Evolutionary conservation across 2,329 filamentous ascomycete species (phyloP).

Genomic region (Cryphonectria carpinicola): DNA sequence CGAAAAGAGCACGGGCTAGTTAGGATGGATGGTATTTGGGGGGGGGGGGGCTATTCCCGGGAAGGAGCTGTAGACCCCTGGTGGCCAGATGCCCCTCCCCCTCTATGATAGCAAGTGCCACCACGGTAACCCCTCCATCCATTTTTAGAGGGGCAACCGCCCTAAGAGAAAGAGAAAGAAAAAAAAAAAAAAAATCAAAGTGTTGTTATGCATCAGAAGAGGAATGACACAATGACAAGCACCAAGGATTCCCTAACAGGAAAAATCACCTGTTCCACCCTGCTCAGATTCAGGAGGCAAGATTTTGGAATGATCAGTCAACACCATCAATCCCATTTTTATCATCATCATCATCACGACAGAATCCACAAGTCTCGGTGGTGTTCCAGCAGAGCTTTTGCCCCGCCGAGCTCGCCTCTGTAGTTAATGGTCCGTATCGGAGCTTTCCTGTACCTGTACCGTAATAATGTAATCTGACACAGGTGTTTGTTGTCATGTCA

Average conservation of each 20-base stretch:
- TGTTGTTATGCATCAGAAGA: background rate
- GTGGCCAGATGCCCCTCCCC: background rate
- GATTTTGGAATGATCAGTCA: conserved; percentile 7
- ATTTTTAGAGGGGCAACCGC: background rate
- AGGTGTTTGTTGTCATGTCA: background rate
- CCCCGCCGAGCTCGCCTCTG: conserved; percentile 16
- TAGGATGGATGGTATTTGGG: background rate
- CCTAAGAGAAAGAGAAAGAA: background rate
- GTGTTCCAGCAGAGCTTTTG: conserved; percentile 9
- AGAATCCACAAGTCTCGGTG: background rate
- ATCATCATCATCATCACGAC: conserved; percentile 2
- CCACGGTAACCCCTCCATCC: background rate
- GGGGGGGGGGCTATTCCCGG: background rate
- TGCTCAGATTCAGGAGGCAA: background rate
- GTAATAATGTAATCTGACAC: background rate
- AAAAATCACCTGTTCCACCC: conserved; percentile 12
- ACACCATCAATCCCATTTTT: background rate
- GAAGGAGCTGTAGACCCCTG: background rate
- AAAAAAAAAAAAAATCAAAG: background rate
- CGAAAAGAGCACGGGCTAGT: conserved; percentile 4
- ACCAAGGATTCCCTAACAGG: background rate
- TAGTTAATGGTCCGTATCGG: background rate
- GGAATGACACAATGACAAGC: conserved; percentile 2
- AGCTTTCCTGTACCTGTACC: background rate
- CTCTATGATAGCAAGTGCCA: background rate